These are phyloP conservation scores for Wickerhamiella kurtzmanii DNA, from an alignment of 805 yeast species.

Conservation along the genomic window DNA sequence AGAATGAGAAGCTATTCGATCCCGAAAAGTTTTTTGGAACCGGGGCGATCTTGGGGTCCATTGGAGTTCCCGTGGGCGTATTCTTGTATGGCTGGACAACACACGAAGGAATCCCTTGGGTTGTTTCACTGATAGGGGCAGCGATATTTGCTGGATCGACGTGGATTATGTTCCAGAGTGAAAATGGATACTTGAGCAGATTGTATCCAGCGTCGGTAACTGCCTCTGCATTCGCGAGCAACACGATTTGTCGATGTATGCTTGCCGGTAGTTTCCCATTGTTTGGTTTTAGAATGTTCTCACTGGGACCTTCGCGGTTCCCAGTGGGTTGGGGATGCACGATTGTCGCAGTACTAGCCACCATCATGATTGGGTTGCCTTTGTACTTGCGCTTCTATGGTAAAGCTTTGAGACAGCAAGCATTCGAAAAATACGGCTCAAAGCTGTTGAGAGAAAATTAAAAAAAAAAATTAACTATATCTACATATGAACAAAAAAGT, in stretches of 20 bases:
- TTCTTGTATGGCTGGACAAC: slow-evolving; percentile 49
- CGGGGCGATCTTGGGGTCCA: slow-evolving; percentile 30
- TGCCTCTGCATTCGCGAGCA: slow-evolving; percentile 43
- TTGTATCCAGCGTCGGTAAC: slow-evolving; percentile 39
- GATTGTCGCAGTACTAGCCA: slow-evolving; percentile 32
- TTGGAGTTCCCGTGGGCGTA: slow-evolving; percentile 36
- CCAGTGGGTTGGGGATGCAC: slow-evolving; percentile 52
- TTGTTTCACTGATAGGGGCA: slow-evolving; percentile 35
- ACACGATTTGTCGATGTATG: slow-evolving; percentile 36
- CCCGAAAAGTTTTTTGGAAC: slow-evolving; percentile 14
- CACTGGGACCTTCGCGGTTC: slow-evolving; percentile 29
- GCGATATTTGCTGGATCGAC: slow-evolving; percentile 30
- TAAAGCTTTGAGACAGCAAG: slow-evolving; percentile 4
- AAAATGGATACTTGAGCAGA: slow-evolving; percentile 36
- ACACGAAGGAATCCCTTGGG: slow-evolving; percentile 36
- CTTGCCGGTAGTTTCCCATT: slow-evolving; percentile 49
- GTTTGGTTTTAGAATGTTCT: slow-evolving; percentile 45
- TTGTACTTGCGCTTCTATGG: slow-evolving; percentile 19
- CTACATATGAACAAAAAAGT: too few relatives aligned
- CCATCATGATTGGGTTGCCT: slow-evolving; percentile 36
- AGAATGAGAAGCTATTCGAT: not conserved
- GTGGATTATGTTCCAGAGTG: slow-evolving; percentile 38
- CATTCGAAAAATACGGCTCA: slow-evolving; percentile 11
- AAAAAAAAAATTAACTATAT: too few relatives aligned
- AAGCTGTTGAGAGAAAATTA: not conserved